Evolutionary conservation across 768 basidiomycete genomes (phyloP).

Genomic region (Udeniomyces megalosporus): DNA sequence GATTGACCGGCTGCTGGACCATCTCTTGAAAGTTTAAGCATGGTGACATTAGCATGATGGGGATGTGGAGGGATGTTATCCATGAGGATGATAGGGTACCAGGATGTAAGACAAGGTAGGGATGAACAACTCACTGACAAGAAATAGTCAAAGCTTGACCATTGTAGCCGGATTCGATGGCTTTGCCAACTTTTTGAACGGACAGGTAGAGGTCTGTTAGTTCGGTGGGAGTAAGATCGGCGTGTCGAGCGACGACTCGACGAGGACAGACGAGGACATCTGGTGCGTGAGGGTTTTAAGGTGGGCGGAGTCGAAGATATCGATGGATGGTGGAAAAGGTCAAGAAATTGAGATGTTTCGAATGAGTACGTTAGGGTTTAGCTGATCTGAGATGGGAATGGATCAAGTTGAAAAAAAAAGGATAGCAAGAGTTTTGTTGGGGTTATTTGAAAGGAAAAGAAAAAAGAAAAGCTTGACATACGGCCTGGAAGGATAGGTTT

Average conservation of each 20-base stretch:
- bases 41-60: background rate
- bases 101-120: background rate
- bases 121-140: constrained; percentile 46
- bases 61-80: background rate
- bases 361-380: background rate
- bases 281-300: constrained; percentile 23
- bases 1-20: constrained; percentile 70
- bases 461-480: constrained; percentile 37
- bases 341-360: no score
- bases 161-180: constrained; percentile 64
- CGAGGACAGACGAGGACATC: constrained; percentile 44
- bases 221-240: constrained; percentile 42
- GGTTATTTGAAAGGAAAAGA: background rate
- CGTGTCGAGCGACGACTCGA: constrained; percentile 33
- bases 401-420: background rate
- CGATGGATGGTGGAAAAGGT: background rate
- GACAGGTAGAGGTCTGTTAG: constrained; percentile 62
- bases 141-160: constrained; percentile 75
- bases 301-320: background rate
- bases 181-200: constrained; percentile 59
- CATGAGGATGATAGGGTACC: background rate
- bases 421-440: background rate
- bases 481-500: constrained; percentile 89
- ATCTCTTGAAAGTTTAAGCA: constrained; percentile 39
- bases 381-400: background rate